Percentiles rank a stretch among this genome's conserved stretches.
phyloP scores from a whole-genome alignment of 805 yeast genomes.

The Komagataella phaffii region DNA sequence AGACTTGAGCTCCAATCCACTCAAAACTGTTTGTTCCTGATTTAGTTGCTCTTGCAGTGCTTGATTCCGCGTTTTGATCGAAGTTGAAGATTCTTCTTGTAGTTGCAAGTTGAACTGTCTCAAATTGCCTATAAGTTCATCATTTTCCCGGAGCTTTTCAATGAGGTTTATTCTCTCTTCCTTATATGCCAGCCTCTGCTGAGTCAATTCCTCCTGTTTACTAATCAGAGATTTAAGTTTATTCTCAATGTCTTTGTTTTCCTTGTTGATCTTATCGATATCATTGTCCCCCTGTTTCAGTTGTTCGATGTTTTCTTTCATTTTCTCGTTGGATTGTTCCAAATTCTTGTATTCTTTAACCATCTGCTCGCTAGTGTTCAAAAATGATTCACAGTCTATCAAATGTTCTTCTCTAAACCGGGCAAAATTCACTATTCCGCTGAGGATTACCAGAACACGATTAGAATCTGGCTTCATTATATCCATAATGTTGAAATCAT shows the following conservation, averaged over 20 bases:
- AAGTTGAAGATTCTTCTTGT: slow-evolving; percentile 44
- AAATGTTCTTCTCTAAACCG: slow-evolving; percentile 70
- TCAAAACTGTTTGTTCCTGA: slow-evolving; percentile 22
- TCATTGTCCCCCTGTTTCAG: slow-evolving; percentile 5
- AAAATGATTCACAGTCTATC: slow-evolving; percentile 52
- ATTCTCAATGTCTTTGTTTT: slow-evolving; percentile 29
- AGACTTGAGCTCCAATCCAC: slow-evolving; percentile 30
- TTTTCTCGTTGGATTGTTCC: slow-evolving; percentile 24
- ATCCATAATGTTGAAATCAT: slow-evolving; percentile 67
- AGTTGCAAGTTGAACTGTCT: slow-evolving; percentile 47
- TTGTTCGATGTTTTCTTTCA: slow-evolving; percentile 13
- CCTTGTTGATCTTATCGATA: slow-evolving; percentile 1
- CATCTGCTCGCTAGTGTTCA: slow-evolving; percentile 36
- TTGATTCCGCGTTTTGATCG: slow-evolving; percentile 31
- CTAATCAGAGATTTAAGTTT: slow-evolving; percentile 49
- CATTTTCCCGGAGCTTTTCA: slow-evolving; percentile 46
- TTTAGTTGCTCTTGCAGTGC: slow-evolving; percentile 34
- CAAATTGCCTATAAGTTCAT: slow-evolving; percentile 40
- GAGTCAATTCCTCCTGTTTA: slow-evolving; percentile 46
- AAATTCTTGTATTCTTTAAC: slow-evolving; percentile 30
- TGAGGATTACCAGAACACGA: slow-evolving; percentile 50
- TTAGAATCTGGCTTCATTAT: slow-evolving; percentile 64
- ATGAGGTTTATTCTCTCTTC: slow-evolving; percentile 44
- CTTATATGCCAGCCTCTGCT: slow-evolving; percentile 53
- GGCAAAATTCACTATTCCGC: slow-evolving; percentile 80